A percentile compares a stretch with the other conserved stretches of the same genome.
These are phyloP conservation scores for Tieghemiomyces parasiticus DNA, from an alignment of 192 early-diverging fungal species.

Conservation along the genomic window DNA sequence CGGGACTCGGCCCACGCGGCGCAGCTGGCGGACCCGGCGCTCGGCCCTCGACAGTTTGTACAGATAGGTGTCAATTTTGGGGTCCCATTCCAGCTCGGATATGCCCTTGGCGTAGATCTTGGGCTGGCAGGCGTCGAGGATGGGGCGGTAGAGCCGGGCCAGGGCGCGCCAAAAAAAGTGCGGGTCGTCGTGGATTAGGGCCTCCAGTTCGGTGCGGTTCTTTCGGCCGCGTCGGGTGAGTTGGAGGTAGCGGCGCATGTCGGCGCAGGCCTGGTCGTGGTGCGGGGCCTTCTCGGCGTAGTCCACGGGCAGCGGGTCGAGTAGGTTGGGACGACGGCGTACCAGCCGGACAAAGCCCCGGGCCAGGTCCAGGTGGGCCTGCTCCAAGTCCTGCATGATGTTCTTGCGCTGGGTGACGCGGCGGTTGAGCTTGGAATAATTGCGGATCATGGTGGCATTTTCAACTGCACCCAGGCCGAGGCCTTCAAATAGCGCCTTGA, in stretches of 20 bases:
- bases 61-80: slow-evolving; percentile 4
- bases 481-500: slow-evolving; percentile 33
- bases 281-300: neutral
- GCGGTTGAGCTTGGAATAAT: slow-evolving; percentile 27
- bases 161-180: slow-evolving; percentile 2
- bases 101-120: slow-evolving; percentile 3
- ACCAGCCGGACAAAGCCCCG: neutral
- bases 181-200: neutral
- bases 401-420: slow-evolving; percentile 25
- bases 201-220: neutral
- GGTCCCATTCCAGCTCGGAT: slow-evolving; percentile 4
- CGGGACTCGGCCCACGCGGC: neutral
- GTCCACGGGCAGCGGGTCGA: neutral
- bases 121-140: neutral
- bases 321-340: neutral
- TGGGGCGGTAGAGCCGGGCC: neutral
- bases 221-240: neutral
- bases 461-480: slow-evolving; percentile 38
- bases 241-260: neutral
- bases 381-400: slow-evolving; percentile 26
- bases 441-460: slow-evolving; percentile 31
- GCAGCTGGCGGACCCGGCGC: slow-evolving; percentile 2
- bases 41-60: neutral
- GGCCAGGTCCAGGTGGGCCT: slow-evolving; percentile 31
- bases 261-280: slow-evolving; percentile 2